These are phyloP conservation scores for Ceriops decandra DNA, from an alignment of 345 rosid genomes.

Conservation along the genomic window DNA sequence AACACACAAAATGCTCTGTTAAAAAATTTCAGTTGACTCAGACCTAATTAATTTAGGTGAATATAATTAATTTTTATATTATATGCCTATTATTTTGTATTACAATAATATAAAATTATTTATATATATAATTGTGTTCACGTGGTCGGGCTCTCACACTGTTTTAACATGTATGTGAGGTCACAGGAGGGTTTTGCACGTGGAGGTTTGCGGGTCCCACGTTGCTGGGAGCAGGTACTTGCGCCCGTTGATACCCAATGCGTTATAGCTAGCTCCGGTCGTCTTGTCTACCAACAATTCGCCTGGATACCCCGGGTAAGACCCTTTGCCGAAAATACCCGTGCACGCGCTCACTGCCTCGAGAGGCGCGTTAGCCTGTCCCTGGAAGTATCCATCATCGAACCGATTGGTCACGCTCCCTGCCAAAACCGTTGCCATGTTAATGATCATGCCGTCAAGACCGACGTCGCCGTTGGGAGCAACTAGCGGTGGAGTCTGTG, in stretches of 20 bases:
- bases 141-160: too few species aligned
- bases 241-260: slow-evolving; percentile 15
- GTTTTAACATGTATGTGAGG: not conserved
- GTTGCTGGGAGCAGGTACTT: slow-evolving; percentile 28
- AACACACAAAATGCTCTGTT: too few species aligned
- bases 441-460: slow-evolving; percentile 23
- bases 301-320: slow-evolving; percentile 31
- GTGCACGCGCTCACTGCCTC: slow-evolving; percentile 31
- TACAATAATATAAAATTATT: too few species aligned
- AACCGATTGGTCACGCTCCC: slow-evolving; percentile 32
- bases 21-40: too few species aligned
- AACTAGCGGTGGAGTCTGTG: slow-evolving; percentile 22
- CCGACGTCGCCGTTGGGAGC: slow-evolving; percentile 32
- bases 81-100: too few species aligned
- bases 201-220: slow-evolving; percentile 32
- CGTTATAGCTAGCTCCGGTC: slow-evolving; percentile 28
- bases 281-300: slow-evolving; percentile 22
- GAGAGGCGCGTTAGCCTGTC: slow-evolving; percentile 15
- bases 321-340: slow-evolving; percentile 24
- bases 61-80: too few species aligned
- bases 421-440: slow-evolving; percentile 27
- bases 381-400: slow-evolving; percentile 25
- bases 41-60: too few species aligned
- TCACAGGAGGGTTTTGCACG: slow-evolving; percentile 14
- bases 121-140: too few species aligned